Conservation (phyloP, 495 filamentous ascomycete species). For the Chaetomidium leptoderma region DNA sequence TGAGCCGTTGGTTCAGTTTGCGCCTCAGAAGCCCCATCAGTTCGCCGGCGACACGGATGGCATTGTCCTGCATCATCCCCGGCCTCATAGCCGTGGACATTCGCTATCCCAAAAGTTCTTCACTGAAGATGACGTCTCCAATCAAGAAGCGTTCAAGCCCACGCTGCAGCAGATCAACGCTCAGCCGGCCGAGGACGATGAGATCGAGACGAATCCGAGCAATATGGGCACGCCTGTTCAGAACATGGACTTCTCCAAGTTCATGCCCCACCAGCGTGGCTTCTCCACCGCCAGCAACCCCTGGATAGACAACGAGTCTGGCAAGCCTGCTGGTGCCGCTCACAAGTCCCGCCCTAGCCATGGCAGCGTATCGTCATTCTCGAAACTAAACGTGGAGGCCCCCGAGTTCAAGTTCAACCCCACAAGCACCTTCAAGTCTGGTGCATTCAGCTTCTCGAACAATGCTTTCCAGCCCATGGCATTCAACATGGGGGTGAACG, state of each 20-base stretch:
- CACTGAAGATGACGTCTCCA: conserved; percentile 41
- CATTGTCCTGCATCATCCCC: conserved; percentile 55
- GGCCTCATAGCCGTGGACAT: conserved; percentile 57
- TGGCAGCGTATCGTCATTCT: conserved; percentile 61
- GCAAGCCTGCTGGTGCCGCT: conserved; percentile 28
- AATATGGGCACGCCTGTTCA: conserved; percentile 60
- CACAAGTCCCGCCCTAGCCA: conserved; percentile 43
- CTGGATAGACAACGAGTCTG: conserved; percentile 45
- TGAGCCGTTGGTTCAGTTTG: conserved; percentile 44
- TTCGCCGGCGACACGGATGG: conserved; percentile 45
- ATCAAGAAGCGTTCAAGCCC: conserved; percentile 34
- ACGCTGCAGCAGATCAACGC: conserved; percentile 29
- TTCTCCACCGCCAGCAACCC: conserved; percentile 48
- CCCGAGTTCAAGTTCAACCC: conserved; percentile 90
- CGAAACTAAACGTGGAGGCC: conserved; percentile 80
- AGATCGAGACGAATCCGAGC: conserved; percentile 74
- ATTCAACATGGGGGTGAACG: conserved; percentile 37
- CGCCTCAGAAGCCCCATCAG: conserved; percentile 32
- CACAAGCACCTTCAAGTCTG: conserved; percentile 54
- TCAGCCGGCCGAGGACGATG: conserved; percentile 53
- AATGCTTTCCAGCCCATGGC: conserved; percentile 51
- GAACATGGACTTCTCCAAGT: conserved; percentile 36
- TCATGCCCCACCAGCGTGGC: conserved; percentile 36
- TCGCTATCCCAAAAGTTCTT: conserved; percentile 53
- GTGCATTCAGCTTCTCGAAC: conserved; percentile 51